Percentiles rank a stretch among this genome's conserved stretches.
phyloP scores from a whole-genome alignment of 2,329 filamentous ascomycete genomes.

The Pseudogymnoascus sp. region DNA sequence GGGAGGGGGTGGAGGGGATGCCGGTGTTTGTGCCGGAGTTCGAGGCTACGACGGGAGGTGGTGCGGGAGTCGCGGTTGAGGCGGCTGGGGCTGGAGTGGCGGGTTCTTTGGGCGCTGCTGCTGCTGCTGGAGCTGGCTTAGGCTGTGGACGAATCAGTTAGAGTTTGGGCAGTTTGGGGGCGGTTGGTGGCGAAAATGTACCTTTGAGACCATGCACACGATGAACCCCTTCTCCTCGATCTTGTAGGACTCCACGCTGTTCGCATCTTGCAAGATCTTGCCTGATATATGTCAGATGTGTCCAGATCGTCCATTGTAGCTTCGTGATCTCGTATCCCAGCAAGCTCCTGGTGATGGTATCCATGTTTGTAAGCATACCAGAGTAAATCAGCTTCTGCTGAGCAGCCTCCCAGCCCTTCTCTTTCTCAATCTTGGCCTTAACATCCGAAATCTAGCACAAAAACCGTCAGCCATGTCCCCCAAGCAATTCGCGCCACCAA shows the following conservation, averaged over 20 bases:
- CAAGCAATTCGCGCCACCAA: background rate
- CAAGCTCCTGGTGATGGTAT: constrained; percentile 9
- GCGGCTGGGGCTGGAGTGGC: constrained; percentile 55
- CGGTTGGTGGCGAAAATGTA: constrained; percentile 32
- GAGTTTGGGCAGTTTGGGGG: background rate
- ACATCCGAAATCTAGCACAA: constrained; percentile 68
- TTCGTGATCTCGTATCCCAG: constrained; percentile 20
- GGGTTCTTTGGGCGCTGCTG: constrained; percentile 47
- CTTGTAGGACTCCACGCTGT: constrained; percentile 92
- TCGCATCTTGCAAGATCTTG: constrained; percentile 97
- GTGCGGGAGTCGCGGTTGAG: constrained; percentile 45
- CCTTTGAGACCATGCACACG: constrained; percentile 97
- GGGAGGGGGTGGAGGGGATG: constrained; percentile 40
- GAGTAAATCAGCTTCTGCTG: constrained; percentile 97
- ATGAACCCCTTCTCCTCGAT: constrained; percentile 99
- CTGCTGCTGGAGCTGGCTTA: constrained; percentile 48
- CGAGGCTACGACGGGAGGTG: constrained; percentile 48
- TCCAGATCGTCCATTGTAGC: background rate
- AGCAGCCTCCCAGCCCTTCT: constrained; percentile 90
- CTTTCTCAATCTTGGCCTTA: constrained; percentile 83
- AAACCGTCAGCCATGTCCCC: constrained; percentile 9
- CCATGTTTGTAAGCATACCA: constrained; percentile 45
- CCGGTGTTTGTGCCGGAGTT: constrained; percentile 40
- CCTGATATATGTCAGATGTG: constrained; percentile 41
- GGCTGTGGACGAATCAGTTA: constrained; percentile 43